Evolutionary conservation across 2,329 filamentous ascomycete genomes (phyloP).

Genomic region (Trichoderma asperellum): DNA sequence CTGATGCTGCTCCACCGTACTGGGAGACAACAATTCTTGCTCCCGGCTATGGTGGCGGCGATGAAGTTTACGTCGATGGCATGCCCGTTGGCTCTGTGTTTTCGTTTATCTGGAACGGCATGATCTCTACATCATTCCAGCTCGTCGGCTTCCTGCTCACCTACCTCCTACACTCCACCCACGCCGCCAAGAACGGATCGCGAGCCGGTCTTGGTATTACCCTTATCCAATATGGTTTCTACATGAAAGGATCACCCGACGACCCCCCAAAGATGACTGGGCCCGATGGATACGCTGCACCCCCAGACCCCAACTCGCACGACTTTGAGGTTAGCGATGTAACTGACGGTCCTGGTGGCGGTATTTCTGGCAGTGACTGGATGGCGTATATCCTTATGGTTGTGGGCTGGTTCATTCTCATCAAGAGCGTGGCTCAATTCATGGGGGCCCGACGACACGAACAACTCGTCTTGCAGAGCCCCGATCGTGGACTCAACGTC

Average conservation of each 20-base stretch:
- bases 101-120: constrained; percentile 87
- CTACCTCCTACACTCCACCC: constrained; percentile 95
- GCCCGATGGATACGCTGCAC: constrained; percentile 66
- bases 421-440: constrained; percentile 91
- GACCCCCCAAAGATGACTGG: constrained; percentile 51
- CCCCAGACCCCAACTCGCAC: constrained; percentile 87
- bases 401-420: constrained; percentile 96
- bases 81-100: constrained; percentile 89
- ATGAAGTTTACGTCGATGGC: constrained; percentile 96
- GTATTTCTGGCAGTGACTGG: constrained; percentile 79
- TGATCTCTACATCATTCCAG: constrained; percentile 98
- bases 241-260: constrained; percentile 73
- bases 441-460: constrained; percentile 86
- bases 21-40: constrained; percentile 99
- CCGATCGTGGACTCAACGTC: constrained; percentile 81
- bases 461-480: constrained; percentile 88
- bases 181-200: constrained; percentile 96
- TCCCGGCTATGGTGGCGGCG: constrained; percentile 83
- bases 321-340: constrained; percentile 79
- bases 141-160: constrained; percentile 96
- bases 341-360: constrained; percentile 51
- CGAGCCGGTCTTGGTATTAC: constrained; percentile 93
- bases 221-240: constrained; percentile 94
- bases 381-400: constrained; percentile 94
- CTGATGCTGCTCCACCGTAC: constrained; percentile 93